These are phyloP conservation scores for Fragaria iinumae DNA, from an alignment of 306 rosid genomes.

Conservation along the genomic window DNA sequence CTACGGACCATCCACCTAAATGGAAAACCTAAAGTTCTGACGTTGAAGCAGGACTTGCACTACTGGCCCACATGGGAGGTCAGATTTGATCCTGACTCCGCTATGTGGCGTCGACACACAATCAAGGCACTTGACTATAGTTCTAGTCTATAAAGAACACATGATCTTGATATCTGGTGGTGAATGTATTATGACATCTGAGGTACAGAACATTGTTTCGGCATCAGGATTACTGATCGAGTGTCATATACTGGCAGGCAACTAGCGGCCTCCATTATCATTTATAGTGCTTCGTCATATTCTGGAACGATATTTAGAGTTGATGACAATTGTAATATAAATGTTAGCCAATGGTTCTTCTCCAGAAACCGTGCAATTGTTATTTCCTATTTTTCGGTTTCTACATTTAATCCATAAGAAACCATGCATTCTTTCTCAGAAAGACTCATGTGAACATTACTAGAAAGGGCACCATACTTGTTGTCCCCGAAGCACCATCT, in stretches of 20 bases:
- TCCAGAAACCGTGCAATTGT: background rate
- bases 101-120: conserved; percentile 71
- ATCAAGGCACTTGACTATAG: conserved; percentile 53
- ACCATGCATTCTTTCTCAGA: no score
- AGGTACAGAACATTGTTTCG: background rate
- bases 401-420: no score
- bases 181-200: background rate
- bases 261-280: background rate
- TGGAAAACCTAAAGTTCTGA: conserved; percentile 84
- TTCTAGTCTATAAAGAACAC: conserved; percentile 24
- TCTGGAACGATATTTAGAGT: background rate
- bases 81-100: conserved; percentile 69
- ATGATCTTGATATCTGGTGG: conserved; percentile 14
- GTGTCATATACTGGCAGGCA: background rate
- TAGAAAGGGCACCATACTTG: no score
- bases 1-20: conserved; percentile 75
- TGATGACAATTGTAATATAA: background rate
- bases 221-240: background rate
- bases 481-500: no score
- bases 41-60: conserved; percentile 91
- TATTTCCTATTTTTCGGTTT: no score
- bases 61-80: conserved; percentile 96
- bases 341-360: background rate
- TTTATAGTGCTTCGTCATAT: background rate
- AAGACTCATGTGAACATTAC: no score